Evolutionary conservation across 1,139 yeast species (phyloP), one percentile per base, ranked within the genome.

Genomic region (Pichia sp.): DNA sequence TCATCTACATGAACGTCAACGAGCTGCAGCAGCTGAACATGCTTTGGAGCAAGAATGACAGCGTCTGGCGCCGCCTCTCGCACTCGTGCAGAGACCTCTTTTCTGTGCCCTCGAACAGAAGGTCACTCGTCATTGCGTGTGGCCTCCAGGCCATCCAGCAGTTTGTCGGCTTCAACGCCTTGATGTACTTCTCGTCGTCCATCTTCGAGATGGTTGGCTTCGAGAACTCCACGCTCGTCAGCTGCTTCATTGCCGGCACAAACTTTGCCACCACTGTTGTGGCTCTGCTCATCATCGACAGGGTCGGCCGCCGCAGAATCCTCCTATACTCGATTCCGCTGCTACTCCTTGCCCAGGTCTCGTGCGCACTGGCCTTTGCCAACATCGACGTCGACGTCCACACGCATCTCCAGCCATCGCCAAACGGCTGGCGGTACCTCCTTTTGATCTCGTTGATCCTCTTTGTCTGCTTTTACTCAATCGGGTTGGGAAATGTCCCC

Each of bases 91-190:
- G 71, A 58, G 65, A 77, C 45, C 70, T 79, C 58, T 81, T 79
- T 62, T 61, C 69, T 4, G 67, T 67, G 9, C 75, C 77, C 36
- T 78, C 82, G 4, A 80, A 80, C 65, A 72, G 75, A 50, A 71
- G 85, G 56, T 84, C 84, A 3, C 74, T 81, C 54, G 70, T 79
- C 27, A 74, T 81, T 57, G 85, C 81, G 2, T 80, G 85, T 70
- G 84, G 84, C 12, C 73, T 81, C 57, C 85, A 80, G 64, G 83
- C 82, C 44, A 76, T 78, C 59, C 85, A 81, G 66, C 85, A 81
- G 63, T 77, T 81, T 59, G 79, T 83, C 16, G 85, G 85, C 8
- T 80, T 80, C 69, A 81, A 81, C 67, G 79, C 85, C 5, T 72
- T 81, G 62, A 80, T 81, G 85, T 81, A 79, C 65, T 81, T 80